Percentiles rank a stretch among this genome's conserved stretches.
Conservation (phyloP, 805 yeast genomes). For the Saturnispora gosingensis region DNA sequence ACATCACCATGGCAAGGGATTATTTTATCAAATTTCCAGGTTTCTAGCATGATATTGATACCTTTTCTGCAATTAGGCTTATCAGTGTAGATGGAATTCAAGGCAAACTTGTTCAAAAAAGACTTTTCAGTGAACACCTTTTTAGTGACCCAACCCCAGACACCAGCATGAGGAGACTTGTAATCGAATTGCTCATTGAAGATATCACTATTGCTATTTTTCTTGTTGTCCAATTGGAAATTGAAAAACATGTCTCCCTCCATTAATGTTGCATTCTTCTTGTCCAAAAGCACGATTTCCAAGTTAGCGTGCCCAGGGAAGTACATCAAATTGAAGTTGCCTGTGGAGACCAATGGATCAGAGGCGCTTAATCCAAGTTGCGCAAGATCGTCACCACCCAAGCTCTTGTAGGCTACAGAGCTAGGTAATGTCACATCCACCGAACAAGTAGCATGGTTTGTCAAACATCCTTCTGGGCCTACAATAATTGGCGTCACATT, state of each 20-base stretch:
- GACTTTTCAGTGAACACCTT: slow-evolving; percentile 14
- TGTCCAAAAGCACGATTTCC: slow-evolving; percentile 47
- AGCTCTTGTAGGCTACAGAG: not conserved
- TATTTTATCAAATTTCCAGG: slow-evolving; percentile 41
- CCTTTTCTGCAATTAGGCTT: slow-evolving; percentile 5
- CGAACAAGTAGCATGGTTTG: not conserved
- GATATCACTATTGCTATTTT: slow-evolving; percentile 20
- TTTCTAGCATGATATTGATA: slow-evolving; percentile 25
- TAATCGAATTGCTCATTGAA: slow-evolving; percentile 39
- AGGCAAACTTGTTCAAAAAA: slow-evolving; percentile 6
- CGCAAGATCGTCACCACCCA: slow-evolving; percentile 10
- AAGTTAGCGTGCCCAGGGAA: slow-evolving; percentile 49
- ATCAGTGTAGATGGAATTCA: slow-evolving; percentile 10
- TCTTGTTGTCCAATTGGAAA: slow-evolving; percentile 41
- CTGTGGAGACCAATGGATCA: slow-evolving; percentile 27
- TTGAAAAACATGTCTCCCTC: slow-evolving; percentile 58
- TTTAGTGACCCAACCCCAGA: slow-evolving; percentile 18
- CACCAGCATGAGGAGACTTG: slow-evolving; percentile 36
- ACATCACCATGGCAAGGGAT: slow-evolving; percentile 55
- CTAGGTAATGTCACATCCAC: not conserved
- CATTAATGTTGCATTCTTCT: slow-evolving; percentile 37
- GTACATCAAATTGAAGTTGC: slow-evolving; percentile 43
- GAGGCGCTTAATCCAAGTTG: slow-evolving; percentile 29
- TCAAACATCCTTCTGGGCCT: not conserved
- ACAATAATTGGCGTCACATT: not conserved